phyloP scores from a whole-genome alignment of 1,284 basidiomycete species.

The Rhodotorula sp. region DNA sequence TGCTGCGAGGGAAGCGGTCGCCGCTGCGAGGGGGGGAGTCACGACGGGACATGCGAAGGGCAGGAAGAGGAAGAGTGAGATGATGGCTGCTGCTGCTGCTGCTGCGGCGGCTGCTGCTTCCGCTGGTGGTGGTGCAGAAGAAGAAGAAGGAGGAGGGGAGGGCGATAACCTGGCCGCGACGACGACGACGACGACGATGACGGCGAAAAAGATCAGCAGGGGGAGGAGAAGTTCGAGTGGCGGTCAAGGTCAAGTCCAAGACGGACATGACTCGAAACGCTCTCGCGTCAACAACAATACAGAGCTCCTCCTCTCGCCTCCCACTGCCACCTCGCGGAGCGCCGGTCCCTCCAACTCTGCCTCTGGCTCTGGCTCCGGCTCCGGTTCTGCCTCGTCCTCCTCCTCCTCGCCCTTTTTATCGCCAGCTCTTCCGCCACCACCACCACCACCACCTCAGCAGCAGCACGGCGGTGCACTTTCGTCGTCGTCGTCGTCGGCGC shows the following conservation, averaged over 20 bases:
- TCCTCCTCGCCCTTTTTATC: too few relatives aligned
- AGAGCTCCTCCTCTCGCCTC: background rate
- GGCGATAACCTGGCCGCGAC: background rate
- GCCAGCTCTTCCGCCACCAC: too few relatives aligned
- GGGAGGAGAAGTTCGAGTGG: too few relatives aligned
- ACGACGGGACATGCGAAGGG: background rate
- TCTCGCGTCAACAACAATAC: background rate
- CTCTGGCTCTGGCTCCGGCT: too few relatives aligned
- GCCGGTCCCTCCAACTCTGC: too few relatives aligned
- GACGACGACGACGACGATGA: background rate
- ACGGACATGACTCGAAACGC: background rate
- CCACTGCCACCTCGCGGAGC: background rate
- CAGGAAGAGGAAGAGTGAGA: conserved; percentile 9
- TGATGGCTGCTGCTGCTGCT: background rate
- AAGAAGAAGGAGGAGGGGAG: background rate
- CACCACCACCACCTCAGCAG: too few relatives aligned
- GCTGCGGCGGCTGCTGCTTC: background rate
- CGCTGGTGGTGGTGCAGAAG: background rate
- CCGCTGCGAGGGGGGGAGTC: conserved; percentile 12
- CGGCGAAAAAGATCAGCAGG: background rate
- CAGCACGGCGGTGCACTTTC: too few relatives aligned
- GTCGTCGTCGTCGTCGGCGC: too few relatives aligned
- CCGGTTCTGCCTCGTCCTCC: too few relatives aligned
- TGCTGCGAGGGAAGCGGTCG: conserved; percentile 16
- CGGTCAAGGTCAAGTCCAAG: background rate